Evolutionary conservation across 331 rosid species (phyloP).

Genomic region (Quercus phellos): DNA sequence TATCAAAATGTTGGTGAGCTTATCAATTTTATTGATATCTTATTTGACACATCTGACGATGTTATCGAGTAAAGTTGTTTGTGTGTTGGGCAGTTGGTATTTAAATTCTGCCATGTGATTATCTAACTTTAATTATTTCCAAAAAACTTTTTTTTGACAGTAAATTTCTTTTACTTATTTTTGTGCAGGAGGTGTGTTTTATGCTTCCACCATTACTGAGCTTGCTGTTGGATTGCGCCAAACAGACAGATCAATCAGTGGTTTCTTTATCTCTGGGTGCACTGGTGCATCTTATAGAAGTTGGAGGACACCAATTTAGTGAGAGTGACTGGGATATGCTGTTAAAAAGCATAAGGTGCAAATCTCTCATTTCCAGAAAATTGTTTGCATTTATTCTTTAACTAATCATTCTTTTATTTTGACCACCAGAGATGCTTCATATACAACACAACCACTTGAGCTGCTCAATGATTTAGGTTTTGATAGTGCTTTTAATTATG

Average conservation of each 20-base stretch:
- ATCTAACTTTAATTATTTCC: constrained; percentile 1
- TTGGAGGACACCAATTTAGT: constrained; percentile 98
- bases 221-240: constrained; percentile 95
- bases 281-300: constrained; percentile 90
- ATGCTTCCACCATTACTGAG: constrained; percentile 90
- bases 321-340: constrained; percentile 90
- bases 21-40: constrained; percentile 3
- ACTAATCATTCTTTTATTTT: constrained; percentile 19
- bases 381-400: constrained; percentile 11
- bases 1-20: not conserved
- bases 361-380: constrained; percentile 21
- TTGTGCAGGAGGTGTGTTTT: constrained; percentile 93
- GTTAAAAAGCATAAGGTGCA: constrained; percentile 85
- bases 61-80: constrained; percentile 1
- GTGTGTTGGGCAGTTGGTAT: constrained; percentile 2
- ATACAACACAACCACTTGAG: constrained; percentile 91
- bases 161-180: constrained; percentile 12
- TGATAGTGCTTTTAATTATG: constrained; percentile 40
- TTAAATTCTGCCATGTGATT: constrained; percentile 9
- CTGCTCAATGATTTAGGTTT: constrained; percentile 73
- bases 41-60: constrained; percentile 12
- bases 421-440: constrained; percentile 73
- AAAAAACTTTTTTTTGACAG: constrained; percentile 9
- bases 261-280: constrained; percentile 98
- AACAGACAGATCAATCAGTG: constrained; percentile 93